phyloP scores from a whole-genome alignment of 1,139 yeast species.

The Magnusiomyces sp. region DNA sequence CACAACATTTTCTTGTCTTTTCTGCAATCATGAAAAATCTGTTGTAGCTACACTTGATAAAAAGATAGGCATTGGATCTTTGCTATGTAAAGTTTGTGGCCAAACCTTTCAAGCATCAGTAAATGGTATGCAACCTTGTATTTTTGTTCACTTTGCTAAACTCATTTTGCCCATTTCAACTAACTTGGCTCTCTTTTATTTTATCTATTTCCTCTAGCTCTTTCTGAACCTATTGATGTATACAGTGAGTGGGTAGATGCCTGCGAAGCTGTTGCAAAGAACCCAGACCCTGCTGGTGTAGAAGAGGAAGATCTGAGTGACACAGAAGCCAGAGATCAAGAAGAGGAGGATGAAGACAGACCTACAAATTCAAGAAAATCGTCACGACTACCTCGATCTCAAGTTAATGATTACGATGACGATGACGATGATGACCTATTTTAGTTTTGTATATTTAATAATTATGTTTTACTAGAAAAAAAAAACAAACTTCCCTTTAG shows the following conservation, averaged over 20 bases:
- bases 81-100: constrained; percentile 90
- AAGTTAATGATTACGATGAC: too few relatives aligned
- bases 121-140: constrained; percentile 42
- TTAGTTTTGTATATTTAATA: too few relatives aligned
- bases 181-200: constrained; percentile 26
- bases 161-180: not conserved
- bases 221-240: constrained; percentile 85
- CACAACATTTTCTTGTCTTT: constrained; percentile 80
- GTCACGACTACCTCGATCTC: too few relatives aligned
- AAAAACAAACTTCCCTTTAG: too few relatives aligned
- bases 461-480: too few relatives aligned
- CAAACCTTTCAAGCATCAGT: constrained; percentile 88
- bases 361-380: not conserved
- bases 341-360: not conserved
- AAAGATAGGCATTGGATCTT: constrained; percentile 73
- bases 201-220: constrained; percentile 23
- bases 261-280: constrained; percentile 88
- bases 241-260: constrained; percentile 99
- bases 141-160: not conserved
- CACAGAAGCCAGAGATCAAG: not conserved
- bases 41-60: constrained; percentile 85
- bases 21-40: constrained; percentile 92
- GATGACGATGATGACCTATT: not conserved
- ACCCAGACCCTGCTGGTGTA: constrained; percentile 35
- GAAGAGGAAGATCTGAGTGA: constrained; percentile 16